These are phyloP conservation scores for Candolleomyces efflorescens DNA, from an alignment of 768 basidiomycete genomes.

Conservation along the genomic window DNA sequence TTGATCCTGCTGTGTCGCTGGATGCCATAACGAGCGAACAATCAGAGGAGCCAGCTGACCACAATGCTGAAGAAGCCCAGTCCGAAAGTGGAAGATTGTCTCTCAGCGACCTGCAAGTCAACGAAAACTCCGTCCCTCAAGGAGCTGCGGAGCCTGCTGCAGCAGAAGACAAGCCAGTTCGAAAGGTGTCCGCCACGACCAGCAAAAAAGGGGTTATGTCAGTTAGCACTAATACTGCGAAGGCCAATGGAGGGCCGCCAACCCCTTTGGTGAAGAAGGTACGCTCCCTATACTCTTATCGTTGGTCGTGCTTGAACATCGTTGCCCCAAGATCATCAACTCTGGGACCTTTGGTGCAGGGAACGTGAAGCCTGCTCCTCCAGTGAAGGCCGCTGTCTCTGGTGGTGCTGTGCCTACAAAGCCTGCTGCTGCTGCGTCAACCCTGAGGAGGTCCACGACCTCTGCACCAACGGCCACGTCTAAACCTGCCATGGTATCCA, in stretches of 20 bases:
- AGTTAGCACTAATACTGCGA: conserved; percentile 36
- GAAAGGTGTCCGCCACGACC: conserved; percentile 21
- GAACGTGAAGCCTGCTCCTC: conserved; percentile 39
- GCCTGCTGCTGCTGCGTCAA: conserved; percentile 26
- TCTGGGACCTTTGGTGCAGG: conserved; percentile 65
- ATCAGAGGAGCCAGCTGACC: conserved; percentile 16
- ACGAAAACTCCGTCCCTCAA: conserved; percentile 9
- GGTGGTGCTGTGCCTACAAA: conserved; percentile 25
- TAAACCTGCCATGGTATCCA: conserved; percentile 34
- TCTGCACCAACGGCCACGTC: conserved; percentile 32
- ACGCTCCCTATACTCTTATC: conserved; percentile 8
- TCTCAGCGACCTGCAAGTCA: conserved; percentile 7
- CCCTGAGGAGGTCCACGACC: conserved; percentile 34
- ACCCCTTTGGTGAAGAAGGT: conserved; percentile 71
- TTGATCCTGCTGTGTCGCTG: conserved; percentile 20
- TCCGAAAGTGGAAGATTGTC: conserved; percentile 10
- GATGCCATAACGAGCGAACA: conserved; percentile 12
- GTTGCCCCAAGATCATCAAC: conserved; percentile 48
- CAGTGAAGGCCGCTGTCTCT: conserved; percentile 18
- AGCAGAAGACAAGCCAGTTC: conserved; percentile 17
- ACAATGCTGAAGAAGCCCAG: conserved; percentile 13
- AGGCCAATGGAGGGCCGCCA: conserved; percentile 43
- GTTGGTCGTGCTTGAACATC: conserved; percentile 3
- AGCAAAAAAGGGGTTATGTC: conserved; percentile 33
- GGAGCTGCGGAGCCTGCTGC: conserved; percentile 16